Evolutionary conservation across 2,329 filamentous ascomycete species (phyloP).

Genomic region (Ceratocystis eucalypticola): DNA sequence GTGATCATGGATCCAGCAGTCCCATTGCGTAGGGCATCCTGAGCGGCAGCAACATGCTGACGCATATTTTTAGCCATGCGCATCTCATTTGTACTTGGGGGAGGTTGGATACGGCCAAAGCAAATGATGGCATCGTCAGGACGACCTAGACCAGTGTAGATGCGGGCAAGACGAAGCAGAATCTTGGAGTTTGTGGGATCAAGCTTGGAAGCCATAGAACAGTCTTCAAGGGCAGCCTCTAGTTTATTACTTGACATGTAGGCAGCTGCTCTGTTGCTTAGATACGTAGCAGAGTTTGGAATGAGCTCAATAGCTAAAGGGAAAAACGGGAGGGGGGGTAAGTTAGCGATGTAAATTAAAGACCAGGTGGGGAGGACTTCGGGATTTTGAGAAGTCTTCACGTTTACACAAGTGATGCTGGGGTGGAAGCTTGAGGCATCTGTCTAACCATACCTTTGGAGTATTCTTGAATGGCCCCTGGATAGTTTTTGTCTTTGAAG

Average conservation of each 20-base stretch:
- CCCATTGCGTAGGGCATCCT: constrained; percentile 59
- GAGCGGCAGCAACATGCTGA: constrained; percentile 64
- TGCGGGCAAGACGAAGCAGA: constrained; percentile 71
- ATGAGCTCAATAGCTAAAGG: constrained; percentile 75
- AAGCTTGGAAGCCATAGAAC: constrained; percentile 64
- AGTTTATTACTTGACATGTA: constrained; percentile 80
- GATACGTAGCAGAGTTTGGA: constrained; percentile 73
- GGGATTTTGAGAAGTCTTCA: background rate
- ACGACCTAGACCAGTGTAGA: constrained; percentile 75
- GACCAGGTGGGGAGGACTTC: no score
- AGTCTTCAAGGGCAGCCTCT: constrained; percentile 71
- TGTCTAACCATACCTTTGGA: constrained; percentile 57
- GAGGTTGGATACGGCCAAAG: constrained; percentile 65
- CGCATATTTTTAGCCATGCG: constrained; percentile 74
- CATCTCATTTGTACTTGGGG: constrained; percentile 73
- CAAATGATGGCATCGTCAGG: constrained; percentile 77
- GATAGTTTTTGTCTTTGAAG: constrained; percentile 89
- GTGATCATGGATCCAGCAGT: constrained; percentile 82
- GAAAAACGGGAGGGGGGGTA: background rate
- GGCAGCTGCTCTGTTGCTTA: constrained; percentile 88
- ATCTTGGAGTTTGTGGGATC: constrained; percentile 83
- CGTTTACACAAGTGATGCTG: background rate
- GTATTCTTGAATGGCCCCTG: constrained; percentile 80
- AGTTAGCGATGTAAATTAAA: no score
- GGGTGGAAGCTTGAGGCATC: background rate